Percentiles rank a stretch among this genome's conserved stretches.
These are phyloP conservation scores for Asterionellopsis glacialis DNA, from an alignment of 108 stramenopile species.

Conservation along the genomic window DNA sequence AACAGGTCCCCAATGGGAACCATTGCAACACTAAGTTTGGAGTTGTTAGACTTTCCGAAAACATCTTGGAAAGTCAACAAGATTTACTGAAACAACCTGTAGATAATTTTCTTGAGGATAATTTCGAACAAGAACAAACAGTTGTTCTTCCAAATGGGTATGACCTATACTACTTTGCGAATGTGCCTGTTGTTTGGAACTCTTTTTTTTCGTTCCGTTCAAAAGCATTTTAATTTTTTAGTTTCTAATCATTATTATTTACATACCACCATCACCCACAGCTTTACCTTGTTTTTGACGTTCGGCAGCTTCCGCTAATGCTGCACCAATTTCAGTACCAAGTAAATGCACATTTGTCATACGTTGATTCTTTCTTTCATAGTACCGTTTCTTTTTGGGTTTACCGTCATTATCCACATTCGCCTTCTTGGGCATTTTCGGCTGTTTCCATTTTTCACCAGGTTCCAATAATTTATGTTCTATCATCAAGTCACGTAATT, in stretches of 20 bases:
- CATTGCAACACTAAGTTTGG: no score
- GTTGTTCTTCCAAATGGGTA: no score
- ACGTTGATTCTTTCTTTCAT: slow-evolving; percentile 77
- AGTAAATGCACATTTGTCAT: slow-evolving; percentile 86
- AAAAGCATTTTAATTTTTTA: no score
- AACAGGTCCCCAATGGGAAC: no score
- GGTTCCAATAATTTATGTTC: slow-evolving; percentile 75
- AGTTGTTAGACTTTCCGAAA: no score
- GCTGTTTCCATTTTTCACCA: slow-evolving; percentile 67
- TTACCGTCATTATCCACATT: slow-evolving; percentile 83
- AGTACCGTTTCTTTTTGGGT: slow-evolving; percentile 81
- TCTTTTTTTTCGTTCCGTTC: no score
- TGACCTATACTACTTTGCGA: no score
- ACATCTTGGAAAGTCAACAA: no score
- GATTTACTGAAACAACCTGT: no score
- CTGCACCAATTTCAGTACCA: slow-evolving; percentile 76
- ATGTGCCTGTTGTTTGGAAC: no score
- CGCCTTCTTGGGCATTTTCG: slow-evolving; percentile 53
- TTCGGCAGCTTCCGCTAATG: slow-evolving; percentile 59
- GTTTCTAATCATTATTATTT: slow-evolving; percentile 6
- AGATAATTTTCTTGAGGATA: no score
- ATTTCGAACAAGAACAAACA: no score
- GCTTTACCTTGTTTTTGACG: slow-evolving; percentile 71
- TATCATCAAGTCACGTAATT: slow-evolving; percentile 47
- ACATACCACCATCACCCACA: slow-evolving; percentile 90